Base-by-base conservation (phyloP, 2,329 filamentous ascomycete species). In the Elsinoe australis region DNA sequence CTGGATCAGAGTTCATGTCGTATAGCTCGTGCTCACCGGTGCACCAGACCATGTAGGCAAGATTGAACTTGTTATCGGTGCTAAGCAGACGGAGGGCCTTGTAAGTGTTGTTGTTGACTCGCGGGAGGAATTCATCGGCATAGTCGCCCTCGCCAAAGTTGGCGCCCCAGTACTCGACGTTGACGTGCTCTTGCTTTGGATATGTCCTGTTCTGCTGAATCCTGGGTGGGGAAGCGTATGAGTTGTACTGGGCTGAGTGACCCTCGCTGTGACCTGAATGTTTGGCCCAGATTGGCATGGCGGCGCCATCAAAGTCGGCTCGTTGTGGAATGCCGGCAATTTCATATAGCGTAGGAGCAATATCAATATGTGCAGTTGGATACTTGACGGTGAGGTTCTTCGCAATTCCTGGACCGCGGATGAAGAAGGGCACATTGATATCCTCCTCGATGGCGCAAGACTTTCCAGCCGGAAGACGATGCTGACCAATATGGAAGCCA, bases 11-110 rank as follows among this genome's bases (percentile, higher is more conserved):
- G 3, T 19, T 26, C 32, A 61, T 47, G 24, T 84, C 72, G 58
- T 84, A 85, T 2, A 83, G 70, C 59, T 85, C 80, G 49, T 78
- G 75, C 56, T 83, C 80, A 45, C 79, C 78, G 10, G 66, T 82
- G 57, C 82, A 85, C 80, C 81, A 85, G 0, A 83, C 78, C 0
- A 78, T 73, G 56, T 85, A 85, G 52, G 79, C 78, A 4, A 84
- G 59, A 55, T 74, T 77, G 56, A 83, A 84, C 7, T 17, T 15
- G 17, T 19, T 19, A 6, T 44, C 54, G 2, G 54, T 28, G 3
- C 55, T 59, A 5, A 57, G 51, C 5, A 62, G 28, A 6, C 60
- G 53, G 2, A 63, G 49, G 1, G 59, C 59, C 50, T 63, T 63
- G 54, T 62, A 63, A 8, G 59, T 61, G 29, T 52, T 52, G 39